Conservation (phyloP, 805 yeast genomes). For the Candida maesae region DNA sequence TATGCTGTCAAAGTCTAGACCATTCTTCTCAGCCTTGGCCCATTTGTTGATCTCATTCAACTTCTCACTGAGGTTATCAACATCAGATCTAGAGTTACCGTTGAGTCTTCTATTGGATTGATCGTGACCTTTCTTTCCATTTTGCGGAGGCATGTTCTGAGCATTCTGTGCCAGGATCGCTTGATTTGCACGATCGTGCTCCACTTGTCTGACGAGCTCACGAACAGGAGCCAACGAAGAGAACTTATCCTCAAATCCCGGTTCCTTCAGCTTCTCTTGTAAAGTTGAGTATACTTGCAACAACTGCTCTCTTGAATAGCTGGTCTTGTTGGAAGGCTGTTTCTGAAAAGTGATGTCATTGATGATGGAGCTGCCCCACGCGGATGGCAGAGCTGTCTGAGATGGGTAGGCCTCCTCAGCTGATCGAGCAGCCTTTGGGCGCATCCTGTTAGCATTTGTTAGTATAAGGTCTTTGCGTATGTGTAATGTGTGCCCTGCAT, state of each 20-base stretch:
- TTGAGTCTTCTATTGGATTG: no score
- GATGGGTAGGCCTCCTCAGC: neutral
- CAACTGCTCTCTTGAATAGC: slow-evolving; percentile 49
- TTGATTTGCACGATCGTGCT: slow-evolving; percentile 19
- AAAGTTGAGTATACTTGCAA: slow-evolving; percentile 47
- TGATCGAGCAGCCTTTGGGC: slow-evolving; percentile 25
- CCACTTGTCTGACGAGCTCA: slow-evolving; percentile 20
- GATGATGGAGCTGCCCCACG: slow-evolving; percentile 8
- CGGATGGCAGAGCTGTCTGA: neutral
- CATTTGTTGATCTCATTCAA: slow-evolving; percentile 20
- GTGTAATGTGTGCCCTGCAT: no score
- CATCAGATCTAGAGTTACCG: slow-evolving; percentile 6
- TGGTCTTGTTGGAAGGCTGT: slow-evolving; percentile 13
- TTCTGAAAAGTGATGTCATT: slow-evolving; percentile 9
- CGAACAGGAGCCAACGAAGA: slow-evolving; percentile 30
- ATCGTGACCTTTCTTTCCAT: no score
- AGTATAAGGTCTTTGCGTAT: no score
- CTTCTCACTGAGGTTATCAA: slow-evolving; percentile 15
- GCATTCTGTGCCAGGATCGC: slow-evolving; percentile 2
- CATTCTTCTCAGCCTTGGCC: slow-evolving; percentile 22
- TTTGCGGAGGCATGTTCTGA: no score
- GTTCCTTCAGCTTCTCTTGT: slow-evolving; percentile 27
- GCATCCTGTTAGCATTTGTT: slow-evolving; percentile 32
- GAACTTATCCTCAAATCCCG: slow-evolving; percentile 29
- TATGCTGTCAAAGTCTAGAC: slow-evolving; percentile 24